Percentiles rank a stretch among this genome's conserved stretches.
These are phyloP conservation scores for Aspergillus sojae DNA, from an alignment of 2,329 filamentous ascomycete genomes.

Conservation along the genomic window DNA sequence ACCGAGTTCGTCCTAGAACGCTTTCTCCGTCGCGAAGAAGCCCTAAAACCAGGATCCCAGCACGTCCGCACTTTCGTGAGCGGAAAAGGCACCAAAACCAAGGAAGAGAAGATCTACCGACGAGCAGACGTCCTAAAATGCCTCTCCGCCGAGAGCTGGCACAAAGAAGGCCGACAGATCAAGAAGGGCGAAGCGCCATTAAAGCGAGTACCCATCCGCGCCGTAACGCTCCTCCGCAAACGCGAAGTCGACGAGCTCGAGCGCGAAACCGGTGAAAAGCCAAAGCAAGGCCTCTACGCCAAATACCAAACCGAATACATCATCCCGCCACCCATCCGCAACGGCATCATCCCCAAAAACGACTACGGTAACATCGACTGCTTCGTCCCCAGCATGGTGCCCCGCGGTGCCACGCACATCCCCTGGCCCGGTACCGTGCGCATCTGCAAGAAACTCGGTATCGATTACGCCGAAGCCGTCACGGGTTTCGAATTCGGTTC, in stretches of 20 bases:
- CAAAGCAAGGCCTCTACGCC: slow-evolving; percentile 83
- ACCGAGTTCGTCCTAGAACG: slow-evolving; percentile 82
- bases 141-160: slow-evolving; percentile 94
- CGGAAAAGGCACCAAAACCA: slow-evolving; percentile 71
- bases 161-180: slow-evolving; percentile 87
- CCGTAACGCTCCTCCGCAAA: slow-evolving; percentile 83
- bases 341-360: slow-evolving; percentile 91
- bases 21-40: slow-evolving; percentile 90
- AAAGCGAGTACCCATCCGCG: slow-evolving; percentile 86
- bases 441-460: slow-evolving; percentile 78
- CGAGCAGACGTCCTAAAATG: slow-evolving; percentile 80
- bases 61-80: slow-evolving; percentile 75
- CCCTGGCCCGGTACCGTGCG: slow-evolving; percentile 75
- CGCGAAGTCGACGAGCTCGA: slow-evolving; percentile 87
- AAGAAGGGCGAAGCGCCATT: slow-evolving; percentile 71
- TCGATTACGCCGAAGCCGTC: slow-evolving; percentile 92
- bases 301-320: slow-evolving; percentile 92
- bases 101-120: slow-evolving; percentile 78
- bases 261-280: slow-evolving; percentile 76
- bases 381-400: slow-evolving; percentile 92
- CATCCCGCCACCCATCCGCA: slow-evolving; percentile 79
- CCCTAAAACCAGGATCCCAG: slow-evolving; percentile 68
- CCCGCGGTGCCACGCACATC: slow-evolving; percentile 79
- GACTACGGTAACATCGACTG: slow-evolving; percentile 95
- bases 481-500: slow-evolving; percentile 96